Base-by-base conservation (phyloP, 2,329 filamentous ascomycete species). In the Alternaria ethzedia region DNA sequence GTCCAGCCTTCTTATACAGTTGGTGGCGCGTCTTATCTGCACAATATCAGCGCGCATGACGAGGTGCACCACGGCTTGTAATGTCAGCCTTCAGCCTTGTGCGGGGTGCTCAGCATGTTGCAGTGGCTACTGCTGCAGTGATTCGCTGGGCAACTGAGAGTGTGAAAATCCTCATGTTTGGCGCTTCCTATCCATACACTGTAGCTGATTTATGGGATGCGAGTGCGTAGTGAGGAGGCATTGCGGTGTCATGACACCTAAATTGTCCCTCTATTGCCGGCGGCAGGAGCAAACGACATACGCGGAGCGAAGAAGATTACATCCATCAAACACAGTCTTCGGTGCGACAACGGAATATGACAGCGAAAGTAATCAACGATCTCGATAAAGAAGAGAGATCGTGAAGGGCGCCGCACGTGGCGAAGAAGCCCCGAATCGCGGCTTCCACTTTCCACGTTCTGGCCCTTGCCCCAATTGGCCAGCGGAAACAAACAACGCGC, bases 401-500 rank as follows among this genome's bases (percentile, higher is more conserved):
- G 59, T 58, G 54, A 59, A 62, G 2, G 55, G 21, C 59, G 6
- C 15, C 52, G 41, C 59, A 62, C 54, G 59, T 62, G 59, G 49
- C 46, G 49, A 45, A 46, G 45, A 55, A 61, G 32, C 32, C 32
- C 58, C 17, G 28, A 55, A 61, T 61, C 52, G 58, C 30, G 49
- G 44, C 30, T 57, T 47, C 55, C 21, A 41, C 23, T 28, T 57
- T 47, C 49, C 43, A 41, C 55, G 59, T 58, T 62, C 47, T 59
- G 30, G 59, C 54, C 51, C 51, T 12, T 41, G 5, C 44, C 52
- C 26, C 26, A 51, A 65, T 65, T 65, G 59, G 63, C 56, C 56
- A 56, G 52, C 47, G 49, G 28, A 32, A 36, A 41, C 45, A 64
- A 65, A 59, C 59, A 43, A 59, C 41, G 51, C 62, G 62, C 61